Evolutionary conservation across 2,329 filamentous ascomycete genomes (phyloP), one percentile per base, ranked within the genome.

Genomic region (Didymella pinodella): DNA sequence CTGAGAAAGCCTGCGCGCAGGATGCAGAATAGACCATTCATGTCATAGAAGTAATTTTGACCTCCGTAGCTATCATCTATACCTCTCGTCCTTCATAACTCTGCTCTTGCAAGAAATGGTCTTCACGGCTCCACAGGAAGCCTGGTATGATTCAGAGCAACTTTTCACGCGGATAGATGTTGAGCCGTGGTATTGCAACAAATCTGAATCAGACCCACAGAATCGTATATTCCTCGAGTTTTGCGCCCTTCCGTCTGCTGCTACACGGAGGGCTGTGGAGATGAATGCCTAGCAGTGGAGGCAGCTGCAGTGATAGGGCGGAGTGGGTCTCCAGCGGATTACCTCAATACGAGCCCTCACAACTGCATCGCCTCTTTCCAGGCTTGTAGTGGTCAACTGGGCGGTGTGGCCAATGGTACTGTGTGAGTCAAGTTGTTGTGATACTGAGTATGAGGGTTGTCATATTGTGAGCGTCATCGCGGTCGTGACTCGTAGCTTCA

Each of bases 381-480:
- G 56, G 56, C 41, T 16, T 36, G 47, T 40, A 47, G 43, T 34
- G 11, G 16, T 18, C 26, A 22, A 45, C 20, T 16, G 34, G 11
- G 47, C 34, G 7, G 22, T 41, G 46, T 36, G 14, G 16, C 49
- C 26, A 20, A 48, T 41, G 8, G 28, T 22, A 46, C 46, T 32
- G 26, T 38, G 51, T 59, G 56, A 59, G 50, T 59, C 56, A 54
- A 38, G 38, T 41, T 25, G 29, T n/a, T 18, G 49, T 6, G 4
- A 31, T 14, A 25, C 20, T 53, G 50, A 26, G 41, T 14, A 18
- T 38, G 38, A 36, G 29, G 44, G 47, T 52, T n/a, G 44, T 61
- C 46, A 45, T 40, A 53, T 53, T 48, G 45, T 38, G 54, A 54
- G 48, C 54, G 58, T 61, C 58, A 61, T 61, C 34, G 25, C 34